Base-by-base conservation (phyloP, 257 asterid genomes). In the Nicotiana attenuata region DNA sequence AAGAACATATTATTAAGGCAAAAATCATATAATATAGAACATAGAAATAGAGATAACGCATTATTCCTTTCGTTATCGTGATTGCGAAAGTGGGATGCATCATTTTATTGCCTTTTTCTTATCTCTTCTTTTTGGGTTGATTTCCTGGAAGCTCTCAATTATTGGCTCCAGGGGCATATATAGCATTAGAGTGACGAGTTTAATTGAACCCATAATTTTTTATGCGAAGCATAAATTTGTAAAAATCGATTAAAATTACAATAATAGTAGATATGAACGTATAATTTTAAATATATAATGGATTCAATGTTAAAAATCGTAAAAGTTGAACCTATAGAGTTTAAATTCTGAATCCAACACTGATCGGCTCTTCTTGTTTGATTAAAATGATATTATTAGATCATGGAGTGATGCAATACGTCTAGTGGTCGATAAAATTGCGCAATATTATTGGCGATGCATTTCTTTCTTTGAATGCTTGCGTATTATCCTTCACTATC, bases 251-350 rank as follows among this genome's bases (percentile, higher is more conserved):
- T 29, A 29, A 29, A 29, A 29, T 29, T 29, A 2, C 2, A 29
- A 1, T 29, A 29, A 29, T 29, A 29, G 3, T 29, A 2, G 33
- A 29, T 29, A 29, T 29, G 4, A 29, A 29, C 33, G 0, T 29
- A 29, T 29, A 29, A 29, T 29, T 3, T 29, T 28, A 28, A 29
- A 29, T 29, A 29, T 29, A 29, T 3, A 29, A 29, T 29, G 4
- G 3, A 3, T 29, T 29, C 3, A 29, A 29, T 29, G 4, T 29
- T 29, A 3, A 29, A 29, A 29, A 29, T 29, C 4, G 5, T 29
- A 29, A 29, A 0, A 7, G 13, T 7, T 29, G 0, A 0, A 7
- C 17, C 6, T 0, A 0, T 16, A 16, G 22, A 29, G 0, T 66
- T 66, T 31, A 31, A 31, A 31, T 66, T 31, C 0, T 0, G 15